Evolutionary conservation across 108 stramenopile species (phyloP).

Genomic region (Schizochytrium sp.): DNA sequence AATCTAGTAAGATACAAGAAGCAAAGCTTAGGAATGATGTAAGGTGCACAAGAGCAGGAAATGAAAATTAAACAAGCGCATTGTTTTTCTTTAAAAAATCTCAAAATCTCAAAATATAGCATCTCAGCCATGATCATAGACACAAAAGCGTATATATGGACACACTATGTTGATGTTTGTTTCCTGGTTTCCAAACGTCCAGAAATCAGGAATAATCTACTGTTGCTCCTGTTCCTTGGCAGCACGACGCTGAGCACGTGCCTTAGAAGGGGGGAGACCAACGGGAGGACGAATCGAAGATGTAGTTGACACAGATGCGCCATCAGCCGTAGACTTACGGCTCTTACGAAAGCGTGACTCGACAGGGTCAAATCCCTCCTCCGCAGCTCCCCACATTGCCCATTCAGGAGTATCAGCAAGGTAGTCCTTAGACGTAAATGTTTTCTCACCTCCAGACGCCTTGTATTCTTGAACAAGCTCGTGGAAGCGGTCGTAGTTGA

Average conservation of each 20-base stretch:
- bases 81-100: no score
- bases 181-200: no score
- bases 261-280: constrained; percentile 11
- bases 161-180: no score
- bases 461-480: constrained; percentile 77
- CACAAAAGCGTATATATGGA: no score
- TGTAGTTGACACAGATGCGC: neutral
- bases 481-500: constrained; percentile 92
- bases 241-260: neutral
- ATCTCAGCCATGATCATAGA: no score
- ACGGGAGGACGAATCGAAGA: neutral
- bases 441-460: constrained; percentile 56
- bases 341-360: constrained; percentile 78
- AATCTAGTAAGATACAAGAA: no score
- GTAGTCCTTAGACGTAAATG: constrained; percentile 78
- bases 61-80: no score
- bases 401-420: constrained; percentile 86
- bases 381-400: constrained; percentile 89
- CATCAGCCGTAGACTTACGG: constrained; percentile 13
- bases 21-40: no score
- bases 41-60: no score
- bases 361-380: constrained; percentile 94
- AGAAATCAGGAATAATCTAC: no score
- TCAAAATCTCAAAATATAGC: no score
- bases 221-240: no score